A percentile compares a stretch with the other conserved stretches of the same genome.
Conservation (phyloP, 257 asterid species). For the Salvia miltiorrhiza region DNA sequence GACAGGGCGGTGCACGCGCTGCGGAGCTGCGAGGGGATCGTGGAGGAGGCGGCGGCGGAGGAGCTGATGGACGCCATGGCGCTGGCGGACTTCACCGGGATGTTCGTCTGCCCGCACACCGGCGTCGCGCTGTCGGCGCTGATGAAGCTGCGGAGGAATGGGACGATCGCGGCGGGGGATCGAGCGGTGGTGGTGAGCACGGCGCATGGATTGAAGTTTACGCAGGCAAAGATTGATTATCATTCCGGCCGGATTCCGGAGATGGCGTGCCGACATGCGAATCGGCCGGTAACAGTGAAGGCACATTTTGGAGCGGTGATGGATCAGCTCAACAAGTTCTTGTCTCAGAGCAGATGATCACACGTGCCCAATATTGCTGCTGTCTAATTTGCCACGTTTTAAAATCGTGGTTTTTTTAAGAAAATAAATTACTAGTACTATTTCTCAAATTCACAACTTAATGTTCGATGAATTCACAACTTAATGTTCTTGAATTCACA, state of each 20-base stretch:
- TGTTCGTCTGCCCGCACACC: constrained; percentile 59
- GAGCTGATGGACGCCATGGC: constrained; percentile 62
- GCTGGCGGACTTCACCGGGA: constrained; percentile 58
- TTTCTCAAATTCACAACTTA: too few relatives aligned
- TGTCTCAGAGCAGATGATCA: constrained; percentile 8
- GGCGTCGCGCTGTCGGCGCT: constrained; percentile 53
- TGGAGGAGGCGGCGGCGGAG: constrained; percentile 62
- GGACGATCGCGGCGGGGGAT: constrained; percentile 42
- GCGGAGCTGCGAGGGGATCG: constrained; percentile 42
- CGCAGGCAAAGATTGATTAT: constrained; percentile 54
- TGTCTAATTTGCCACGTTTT: background rate
- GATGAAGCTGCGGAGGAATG: constrained; percentile 41
- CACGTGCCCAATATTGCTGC: background rate
- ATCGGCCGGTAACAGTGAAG: constrained; percentile 48
- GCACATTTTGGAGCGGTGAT: constrained; percentile 46
- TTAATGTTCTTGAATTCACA: too few relatives aligned
- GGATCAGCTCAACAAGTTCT: constrained; percentile 42
- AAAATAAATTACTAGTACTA: too few relatives aligned
- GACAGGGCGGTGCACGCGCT: constrained; percentile 51
- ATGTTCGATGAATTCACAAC: too few relatives aligned
- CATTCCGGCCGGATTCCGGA: constrained; percentile 37
- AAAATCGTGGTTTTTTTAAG: background rate
- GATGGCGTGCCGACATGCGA: constrained; percentile 38
- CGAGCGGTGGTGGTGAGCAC: constrained; percentile 60
- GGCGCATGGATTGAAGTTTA: constrained; percentile 58